A percentile compares a stretch with the other conserved stretches of the same genome.
These are phyloP conservation scores for Aureobasidium vineae DNA, from an alignment of 2,329 filamentous ascomycete genomes.

Conservation along the genomic window DNA sequence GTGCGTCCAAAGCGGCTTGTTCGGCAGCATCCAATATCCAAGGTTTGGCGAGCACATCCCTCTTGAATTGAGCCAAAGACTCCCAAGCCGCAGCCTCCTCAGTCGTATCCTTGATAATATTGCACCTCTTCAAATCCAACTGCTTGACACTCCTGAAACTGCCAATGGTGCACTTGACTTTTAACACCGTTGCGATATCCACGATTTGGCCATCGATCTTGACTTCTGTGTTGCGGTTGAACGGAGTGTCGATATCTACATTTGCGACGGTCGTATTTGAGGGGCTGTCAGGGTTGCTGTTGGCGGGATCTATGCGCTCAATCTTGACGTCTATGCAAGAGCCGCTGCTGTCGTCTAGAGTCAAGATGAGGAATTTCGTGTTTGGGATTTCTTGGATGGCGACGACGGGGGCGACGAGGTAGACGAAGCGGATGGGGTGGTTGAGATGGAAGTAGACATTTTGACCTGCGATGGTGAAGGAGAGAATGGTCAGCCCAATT, in stretches of 20 bases:
- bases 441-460: slow-evolving; percentile 57
- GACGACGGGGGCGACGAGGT: slow-evolving; percentile 47
- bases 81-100: slow-evolving; percentile 56
- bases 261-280: slow-evolving; percentile 43
- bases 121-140: slow-evolving; percentile 55
- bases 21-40: slow-evolving; percentile 53
- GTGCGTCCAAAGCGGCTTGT: slow-evolving; percentile 44
- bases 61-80: slow-evolving; percentile 51
- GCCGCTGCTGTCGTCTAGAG: slow-evolving; percentile 62
- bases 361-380: slow-evolving; percentile 48
- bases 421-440: slow-evolving; percentile 51
- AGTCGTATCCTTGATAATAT: slow-evolving; percentile 51
- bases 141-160: slow-evolving; percentile 49
- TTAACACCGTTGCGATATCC: slow-evolving; percentile 53
- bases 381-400: slow-evolving; percentile 45
- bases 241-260: slow-evolving; percentile 39
- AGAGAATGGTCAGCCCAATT: background rate
- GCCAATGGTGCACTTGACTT: slow-evolving; percentile 57
- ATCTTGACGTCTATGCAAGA: slow-evolving; percentile 57
- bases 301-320: slow-evolving; percentile 37
- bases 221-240: slow-evolving; percentile 47
- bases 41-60: slow-evolving; percentile 51
- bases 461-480: slow-evolving; percentile 45
- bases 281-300: slow-evolving; percentile 33
- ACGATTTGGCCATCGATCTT: slow-evolving; percentile 39